Percentiles rank a stretch among this genome's conserved stretches.
These are phyloP conservation scores for Arthrocladium fulminans DNA, from an alignment of 2,329 filamentous ascomycete genomes.

Conservation along the genomic window DNA sequence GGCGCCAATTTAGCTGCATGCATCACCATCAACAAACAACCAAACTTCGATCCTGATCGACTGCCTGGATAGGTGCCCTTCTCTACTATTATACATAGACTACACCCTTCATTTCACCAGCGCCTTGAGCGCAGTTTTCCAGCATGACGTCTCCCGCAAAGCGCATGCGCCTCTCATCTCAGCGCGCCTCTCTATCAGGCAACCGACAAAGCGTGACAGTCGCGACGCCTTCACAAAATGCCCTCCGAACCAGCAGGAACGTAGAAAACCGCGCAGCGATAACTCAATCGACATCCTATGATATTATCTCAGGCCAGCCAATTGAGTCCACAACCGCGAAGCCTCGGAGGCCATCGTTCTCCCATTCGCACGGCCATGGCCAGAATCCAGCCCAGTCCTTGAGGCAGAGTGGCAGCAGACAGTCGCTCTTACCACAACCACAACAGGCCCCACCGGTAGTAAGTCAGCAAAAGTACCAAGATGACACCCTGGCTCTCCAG, in stretches of 20 bases:
- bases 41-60: too few relatives aligned
- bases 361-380: conserved; percentile 1
- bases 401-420: neutral
- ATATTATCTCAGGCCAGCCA: conserved; percentile 50
- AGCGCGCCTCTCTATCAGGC: conserved; percentile 18
- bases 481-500: conserved; percentile 76
- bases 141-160: conserved; percentile 21
- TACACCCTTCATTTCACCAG: too few relatives aligned
- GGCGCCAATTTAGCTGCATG: too few relatives aligned
- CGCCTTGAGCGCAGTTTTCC: neutral
- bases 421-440: conserved; percentile 1
- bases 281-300: conserved; percentile 49
- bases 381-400: neutral
- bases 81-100: too few relatives aligned
- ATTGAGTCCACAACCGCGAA: conserved; percentile 24
- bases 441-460: neutral
- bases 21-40: too few relatives aligned
- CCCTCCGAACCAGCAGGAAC: conserved; percentile 7
- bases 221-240: conserved; percentile 17
- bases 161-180: conserved; percentile 19
- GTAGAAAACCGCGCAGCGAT: conserved; percentile 22
- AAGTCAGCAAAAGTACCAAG: conserved; percentile 25
- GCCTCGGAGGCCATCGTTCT: conserved; percentile 1
- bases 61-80: too few relatives aligned
- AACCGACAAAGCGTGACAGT: conserved; percentile 17